Conservation (phyloP, 441 rosid genomes). For the Lepidium campestre region DNA sequence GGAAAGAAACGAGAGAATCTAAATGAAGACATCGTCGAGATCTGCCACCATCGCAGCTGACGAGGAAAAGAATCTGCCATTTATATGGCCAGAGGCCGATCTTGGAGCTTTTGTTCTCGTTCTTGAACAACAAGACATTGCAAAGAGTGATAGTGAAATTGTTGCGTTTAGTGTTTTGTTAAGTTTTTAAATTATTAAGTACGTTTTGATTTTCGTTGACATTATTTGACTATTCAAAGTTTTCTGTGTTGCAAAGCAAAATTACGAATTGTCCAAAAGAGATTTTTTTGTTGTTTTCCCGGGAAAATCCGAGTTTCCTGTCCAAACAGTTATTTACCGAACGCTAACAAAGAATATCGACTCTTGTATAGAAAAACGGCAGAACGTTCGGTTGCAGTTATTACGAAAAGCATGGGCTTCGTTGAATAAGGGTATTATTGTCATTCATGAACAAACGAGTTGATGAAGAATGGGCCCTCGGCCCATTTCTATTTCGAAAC, state of each 20-base stretch:
- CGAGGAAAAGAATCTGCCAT: conserved; percentile 4
- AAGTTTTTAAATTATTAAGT: neutral
- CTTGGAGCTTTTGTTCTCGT: conserved; percentile 23
- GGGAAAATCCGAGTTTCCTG: neutral
- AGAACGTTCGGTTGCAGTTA: neutral
- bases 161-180: neutral
- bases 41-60: conserved; percentile 29
- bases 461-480: neutral
- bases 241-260: neutral
- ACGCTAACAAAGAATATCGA: neutral
- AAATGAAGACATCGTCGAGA: conserved; percentile 32
- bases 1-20: conserved; percentile 39
- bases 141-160: neutral
- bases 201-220: conserved; percentile 11
- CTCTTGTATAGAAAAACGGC: neutral
- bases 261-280: neutral
- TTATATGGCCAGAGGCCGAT: conserved; percentile 5
- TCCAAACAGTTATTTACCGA: neutral
- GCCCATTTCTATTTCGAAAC: neutral
- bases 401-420: neutral
- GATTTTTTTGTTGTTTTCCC: neutral
- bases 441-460: neutral
- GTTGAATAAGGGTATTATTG: neutral
- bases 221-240: neutral
- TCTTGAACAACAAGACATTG: conserved; percentile 10